phyloP scores from a whole-genome alignment of 139 green algal species.

The Chlamydomonas sp. region DNA sequence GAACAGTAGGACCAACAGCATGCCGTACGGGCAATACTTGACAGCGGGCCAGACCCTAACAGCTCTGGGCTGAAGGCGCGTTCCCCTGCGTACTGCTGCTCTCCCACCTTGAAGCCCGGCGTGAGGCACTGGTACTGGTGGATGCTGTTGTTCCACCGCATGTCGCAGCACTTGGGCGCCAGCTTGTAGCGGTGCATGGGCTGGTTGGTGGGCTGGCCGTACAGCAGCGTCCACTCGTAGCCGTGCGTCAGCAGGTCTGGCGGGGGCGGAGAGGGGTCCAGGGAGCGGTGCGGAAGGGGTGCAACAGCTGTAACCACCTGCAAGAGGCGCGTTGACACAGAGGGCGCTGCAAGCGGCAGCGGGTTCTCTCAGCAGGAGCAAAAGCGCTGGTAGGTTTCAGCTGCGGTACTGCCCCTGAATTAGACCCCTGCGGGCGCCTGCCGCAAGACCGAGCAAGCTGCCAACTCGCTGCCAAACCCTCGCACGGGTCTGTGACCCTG shows the following conservation, averaged over 20 bases:
- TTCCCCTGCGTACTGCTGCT: not conserved
- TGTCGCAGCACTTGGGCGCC: constrained; percentile 47
- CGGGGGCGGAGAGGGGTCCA: not conserved
- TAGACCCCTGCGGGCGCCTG: too few species aligned
- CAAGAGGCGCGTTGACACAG: not conserved
- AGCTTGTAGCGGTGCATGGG: constrained; percentile 59
- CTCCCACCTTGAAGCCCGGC: constrained; percentile 10
- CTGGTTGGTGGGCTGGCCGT: constrained; percentile 57
- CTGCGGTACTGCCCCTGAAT: too few species aligned
- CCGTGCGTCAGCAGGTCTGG: constrained; percentile 51
- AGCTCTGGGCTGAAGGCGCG: too few species aligned
- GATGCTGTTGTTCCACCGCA: constrained; percentile 5
- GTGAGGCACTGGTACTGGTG: constrained; percentile 26
- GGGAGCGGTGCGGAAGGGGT: not conserved
- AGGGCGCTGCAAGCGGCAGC: too few species aligned
- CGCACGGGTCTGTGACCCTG: too few species aligned
- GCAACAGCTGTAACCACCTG: not conserved
- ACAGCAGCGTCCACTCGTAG: constrained; percentile 61
- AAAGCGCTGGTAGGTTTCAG: too few species aligned
- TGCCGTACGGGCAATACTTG: too few species aligned
- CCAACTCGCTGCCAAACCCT: too few species aligned
- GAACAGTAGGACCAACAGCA: too few species aligned
- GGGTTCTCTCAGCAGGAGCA: too few species aligned
- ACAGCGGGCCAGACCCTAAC: too few species aligned
- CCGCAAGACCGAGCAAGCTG: too few species aligned